A percentile compares a stretch with the other conserved stretches of the same genome.
Evolutionary conservation across 495 filamentous ascomycete genomes (phyloP).

Genomic region (Choiromyces venosus): DNA sequence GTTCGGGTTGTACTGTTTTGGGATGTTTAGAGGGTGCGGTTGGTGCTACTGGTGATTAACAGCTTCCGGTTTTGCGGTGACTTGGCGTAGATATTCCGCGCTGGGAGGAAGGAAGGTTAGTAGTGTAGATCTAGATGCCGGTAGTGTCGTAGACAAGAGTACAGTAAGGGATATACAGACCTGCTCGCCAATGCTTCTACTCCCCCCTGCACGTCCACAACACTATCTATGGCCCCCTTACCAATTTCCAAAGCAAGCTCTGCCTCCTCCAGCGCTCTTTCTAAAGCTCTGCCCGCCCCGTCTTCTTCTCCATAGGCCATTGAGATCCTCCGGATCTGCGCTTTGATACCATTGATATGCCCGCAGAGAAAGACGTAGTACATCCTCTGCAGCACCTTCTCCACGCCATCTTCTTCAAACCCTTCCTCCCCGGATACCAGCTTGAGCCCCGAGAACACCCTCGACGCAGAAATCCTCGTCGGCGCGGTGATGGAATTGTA

Average conservation of each 20-base stretch:
- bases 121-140: background rate
- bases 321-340: background rate
- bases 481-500: background rate
- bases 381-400: background rate
- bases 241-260: background rate
- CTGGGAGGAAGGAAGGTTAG: background rate
- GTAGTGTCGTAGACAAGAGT: background rate
- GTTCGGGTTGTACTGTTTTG: background rate
- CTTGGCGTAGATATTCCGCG: background rate
- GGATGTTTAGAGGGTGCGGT: background rate
- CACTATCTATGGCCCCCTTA: background rate
- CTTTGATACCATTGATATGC: background rate
- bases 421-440: background rate
- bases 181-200: background rate
- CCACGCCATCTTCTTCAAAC: background rate
- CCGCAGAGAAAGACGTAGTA: background rate
- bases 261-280: background rate
- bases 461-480: background rate
- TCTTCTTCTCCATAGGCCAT: background rate
- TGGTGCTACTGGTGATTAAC: background rate
- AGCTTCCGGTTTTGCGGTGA: background rate
- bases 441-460: background rate
- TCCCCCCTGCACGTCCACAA: background rate
- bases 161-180: background rate
- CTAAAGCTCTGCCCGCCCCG: background rate